Evolutionary conservation across 306 rosid genomes (phyloP), one percentile per base, ranked within the genome.

Genomic region (Sicyos edulis): DNA sequence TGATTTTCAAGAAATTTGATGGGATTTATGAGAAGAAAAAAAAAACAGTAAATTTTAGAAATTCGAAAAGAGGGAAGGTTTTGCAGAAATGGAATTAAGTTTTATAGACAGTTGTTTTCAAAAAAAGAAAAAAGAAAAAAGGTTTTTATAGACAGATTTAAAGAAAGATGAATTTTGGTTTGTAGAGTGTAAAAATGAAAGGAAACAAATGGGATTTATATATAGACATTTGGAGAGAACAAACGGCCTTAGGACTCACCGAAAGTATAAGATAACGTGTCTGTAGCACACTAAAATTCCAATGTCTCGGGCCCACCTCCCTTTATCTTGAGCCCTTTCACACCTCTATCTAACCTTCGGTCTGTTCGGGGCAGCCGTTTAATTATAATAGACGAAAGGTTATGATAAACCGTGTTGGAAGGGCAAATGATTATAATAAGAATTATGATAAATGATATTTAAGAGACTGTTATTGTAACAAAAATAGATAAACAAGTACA

Each of bases 181-280:
- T 55, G 4, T 8, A 26, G 78, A 20, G 82, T 82, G 86, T 85
- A 80, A 80, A 84, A 76, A 26, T 19, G 57, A 7, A 66, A 62
- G 78, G 55, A 52, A 74, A 17, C 22, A 40, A 54, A 47, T 56
- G 76, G 6, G 67, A 52, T 55, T 11, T 73, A 83, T 85, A 71
- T 83, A 85, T 87, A 82, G 77, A 75, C 69, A 76, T 24, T 54
- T 54, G 34, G 74, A 40, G 82, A 82, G 79, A 83, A 81, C 75
- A 77, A 82, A 77, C 75, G 70, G 83, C 83, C 86, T 74, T 78
- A 85, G 81, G 78, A 50, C 42, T 77, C 44, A 79, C 97, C 97
- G 96, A 92, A 92, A 92, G 97, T 83, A 56, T 75, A 85, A 76
- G 85, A 85, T 85, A 80, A 83, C 91, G 85, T 88, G 96, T 80